Evolutionary conservation across 768 basidiomycete species (phyloP), one percentile per base, ranked within the genome.

Genomic region (Amanita muscaria): DNA sequence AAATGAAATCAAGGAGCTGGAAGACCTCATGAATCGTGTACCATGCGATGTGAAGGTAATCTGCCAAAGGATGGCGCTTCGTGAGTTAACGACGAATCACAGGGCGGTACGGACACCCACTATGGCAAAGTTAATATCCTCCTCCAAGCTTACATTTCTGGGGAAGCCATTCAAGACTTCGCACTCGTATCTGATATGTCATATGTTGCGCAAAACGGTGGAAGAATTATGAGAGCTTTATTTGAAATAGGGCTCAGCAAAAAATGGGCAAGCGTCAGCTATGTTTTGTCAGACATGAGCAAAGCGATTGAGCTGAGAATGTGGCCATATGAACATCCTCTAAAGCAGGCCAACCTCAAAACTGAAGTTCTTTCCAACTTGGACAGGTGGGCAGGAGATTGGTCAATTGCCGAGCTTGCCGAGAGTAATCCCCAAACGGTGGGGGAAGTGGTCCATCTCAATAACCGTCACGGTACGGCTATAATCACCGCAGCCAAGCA

Each of bases 281-380:
- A 74, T 2, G 83, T 86, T 9, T 74, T 98, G 18, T 80, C 92
- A 73, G 81, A 82, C 3, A 76, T 99, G 64, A 89, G 90, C 69
- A 98, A 98, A 61, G 88, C 90, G 3, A 75, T 94, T 43, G 89
- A 94, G 61, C 86, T 85, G 57, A 78, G 88, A 19, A 64, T 96
- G 54, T 99, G 96, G 96, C 88, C 93, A 2, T 97, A 83, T 59
- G 86, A 92, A 35, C 87, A 98, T 47, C 94, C 92, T 3, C 66
- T 99, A 24, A 77, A 68, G 51, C 91, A 97, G 56, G 88, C 85
- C 55, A 64, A 73, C 24, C 74, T 98, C 16, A 87, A 84, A 51
- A 60, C 65, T 21, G 89, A 94, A 33, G 75, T 90, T 6, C 57
- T 96, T 39, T 77, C 88, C 64, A 83, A 78, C 44, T 69, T 98